Percentiles rank a stretch among this genome's conserved stretches.
Conservation (phyloP, 1,284 basidiomycete species). For the Ustilago xerochloae region DNA sequence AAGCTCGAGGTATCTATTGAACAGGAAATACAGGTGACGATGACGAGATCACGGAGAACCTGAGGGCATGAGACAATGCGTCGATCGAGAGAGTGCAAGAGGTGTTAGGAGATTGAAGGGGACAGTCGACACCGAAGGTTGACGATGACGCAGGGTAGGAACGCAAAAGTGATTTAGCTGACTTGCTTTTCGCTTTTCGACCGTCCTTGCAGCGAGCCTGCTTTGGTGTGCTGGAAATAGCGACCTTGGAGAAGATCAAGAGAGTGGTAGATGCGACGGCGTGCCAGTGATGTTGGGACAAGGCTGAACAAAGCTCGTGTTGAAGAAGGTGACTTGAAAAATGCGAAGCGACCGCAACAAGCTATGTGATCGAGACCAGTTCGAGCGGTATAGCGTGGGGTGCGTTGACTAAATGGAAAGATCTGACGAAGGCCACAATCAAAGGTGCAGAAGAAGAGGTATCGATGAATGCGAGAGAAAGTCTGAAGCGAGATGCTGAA, state of each 20-base stretch:
- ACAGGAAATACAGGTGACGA: slow-evolving; percentile 13
- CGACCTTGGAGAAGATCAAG: neutral
- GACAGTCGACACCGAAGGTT: too few relatives aligned
- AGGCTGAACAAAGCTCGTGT: neutral
- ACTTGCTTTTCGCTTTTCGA: too few relatives aligned
- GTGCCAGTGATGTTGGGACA: neutral
- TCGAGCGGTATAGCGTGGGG: neutral
- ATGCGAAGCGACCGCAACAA: neutral
- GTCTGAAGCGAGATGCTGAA: slow-evolving; percentile 7
- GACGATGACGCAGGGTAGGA: too few relatives aligned
- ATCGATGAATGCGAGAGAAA: slow-evolving; percentile 22
- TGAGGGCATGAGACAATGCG: neutral
- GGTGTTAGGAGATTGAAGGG: neutral
- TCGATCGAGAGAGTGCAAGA: neutral
- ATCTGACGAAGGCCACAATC: neutral
- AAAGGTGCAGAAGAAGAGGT: slow-evolving; percentile 4
- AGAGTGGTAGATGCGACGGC: neutral
- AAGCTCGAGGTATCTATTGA: slow-evolving; percentile 25
- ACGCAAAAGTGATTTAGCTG: too few relatives aligned
- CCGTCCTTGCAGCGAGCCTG: too few relatives aligned
- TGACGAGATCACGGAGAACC: slow-evolving; percentile 4
- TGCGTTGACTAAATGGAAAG: neutral
- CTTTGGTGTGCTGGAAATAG: too few relatives aligned
- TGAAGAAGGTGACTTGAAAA: neutral
- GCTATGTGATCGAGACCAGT: slow-evolving; percentile 8